Percentiles rank a stretch among this genome's conserved stretches.
phyloP scores from a whole-genome alignment of 495 filamentous ascomycete genomes.

The Aspergillus sclerotiicarbonarius region DNA sequence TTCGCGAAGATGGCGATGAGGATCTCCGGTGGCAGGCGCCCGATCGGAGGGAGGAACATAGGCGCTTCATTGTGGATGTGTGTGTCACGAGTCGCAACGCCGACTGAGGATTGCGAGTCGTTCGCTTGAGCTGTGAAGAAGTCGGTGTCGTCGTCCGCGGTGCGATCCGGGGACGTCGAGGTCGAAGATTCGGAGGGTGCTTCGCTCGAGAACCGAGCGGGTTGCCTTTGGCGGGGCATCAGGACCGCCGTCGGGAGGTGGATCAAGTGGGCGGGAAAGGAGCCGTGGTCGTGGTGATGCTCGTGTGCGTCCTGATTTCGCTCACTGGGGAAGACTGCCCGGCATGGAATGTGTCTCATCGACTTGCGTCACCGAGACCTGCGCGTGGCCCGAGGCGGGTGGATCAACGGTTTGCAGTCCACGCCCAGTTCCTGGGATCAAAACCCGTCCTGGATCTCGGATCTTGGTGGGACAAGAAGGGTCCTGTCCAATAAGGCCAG shows the following conservation, averaged over 20 bases:
- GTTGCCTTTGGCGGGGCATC: constrained; percentile 42
- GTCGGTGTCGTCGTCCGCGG: constrained; percentile 87
- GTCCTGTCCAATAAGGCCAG: neutral
- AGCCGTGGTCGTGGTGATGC: constrained; percentile 3
- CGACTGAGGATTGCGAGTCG: constrained; percentile 88
- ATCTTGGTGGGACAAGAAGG: constrained; percentile 1
- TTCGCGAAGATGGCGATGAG: constrained; percentile 90
- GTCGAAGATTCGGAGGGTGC: constrained; percentile 63
- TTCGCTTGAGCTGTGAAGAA: constrained; percentile 82
- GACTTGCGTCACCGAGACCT: neutral
- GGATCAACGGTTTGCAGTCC: neutral
- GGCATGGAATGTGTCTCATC: constrained; percentile 5
- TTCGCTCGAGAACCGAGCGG: constrained; percentile 45
- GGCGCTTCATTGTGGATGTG: constrained; percentile 55
- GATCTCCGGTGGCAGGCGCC: constrained; percentile 86
- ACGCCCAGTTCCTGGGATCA: neutral
- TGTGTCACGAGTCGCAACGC: constrained; percentile 73
- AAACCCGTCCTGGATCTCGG: neutral
- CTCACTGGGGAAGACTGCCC: constrained; percentile 3
- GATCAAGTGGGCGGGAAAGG: neutral
- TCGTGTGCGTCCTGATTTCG: constrained; percentile 2
- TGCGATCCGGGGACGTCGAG: constrained; percentile 78
- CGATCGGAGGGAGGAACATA: constrained; percentile 64
- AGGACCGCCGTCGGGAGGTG: constrained; percentile 10
- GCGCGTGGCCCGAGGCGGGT: neutral